Percentiles rank a stretch among this genome's conserved stretches.
Conservation (phyloP, 495 filamentous ascomycete species). For the Aspergillus bridgeri region DNA sequence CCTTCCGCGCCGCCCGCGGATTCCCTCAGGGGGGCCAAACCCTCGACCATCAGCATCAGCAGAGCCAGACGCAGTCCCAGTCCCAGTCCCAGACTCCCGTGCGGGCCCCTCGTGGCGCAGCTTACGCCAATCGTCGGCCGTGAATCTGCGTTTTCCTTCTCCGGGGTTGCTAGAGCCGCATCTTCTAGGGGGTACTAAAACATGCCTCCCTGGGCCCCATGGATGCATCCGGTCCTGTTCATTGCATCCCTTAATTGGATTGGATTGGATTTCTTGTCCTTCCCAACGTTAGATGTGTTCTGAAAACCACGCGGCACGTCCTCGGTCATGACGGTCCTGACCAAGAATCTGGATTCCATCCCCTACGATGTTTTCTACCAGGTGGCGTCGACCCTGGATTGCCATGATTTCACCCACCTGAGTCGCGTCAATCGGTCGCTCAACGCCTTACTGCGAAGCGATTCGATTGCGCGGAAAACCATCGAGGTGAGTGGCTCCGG, state of each 20-base stretch:
- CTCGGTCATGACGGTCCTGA: slow-evolving; percentile 13
- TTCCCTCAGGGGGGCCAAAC: neutral
- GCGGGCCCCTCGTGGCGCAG: neutral
- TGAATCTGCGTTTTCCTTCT: neutral
- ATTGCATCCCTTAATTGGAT: no score
- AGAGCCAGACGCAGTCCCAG: no score
- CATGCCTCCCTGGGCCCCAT: neutral
- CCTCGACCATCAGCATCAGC: neutral
- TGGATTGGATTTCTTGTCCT: neutral
- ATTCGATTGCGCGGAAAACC: slow-evolving; percentile 57
- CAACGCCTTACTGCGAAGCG: slow-evolving; percentile 51
- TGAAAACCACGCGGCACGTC: neutral
- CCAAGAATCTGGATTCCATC: slow-evolving; percentile 37
- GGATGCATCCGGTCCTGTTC: neutral
- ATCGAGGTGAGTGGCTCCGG: slow-evolving; percentile 61
- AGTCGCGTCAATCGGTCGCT: slow-evolving; percentile 53
- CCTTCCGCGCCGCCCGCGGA: neutral
- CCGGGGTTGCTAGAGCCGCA: neutral
- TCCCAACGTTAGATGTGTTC: slow-evolving; percentile 2
- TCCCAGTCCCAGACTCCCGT: neutral
- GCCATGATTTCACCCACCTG: slow-evolving; percentile 40
- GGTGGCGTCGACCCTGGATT: slow-evolving; percentile 45
- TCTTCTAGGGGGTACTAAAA: neutral
- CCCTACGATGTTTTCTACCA: slow-evolving; percentile 65
- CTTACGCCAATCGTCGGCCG: neutral